These are phyloP conservation scores for Pleurotus platypus DNA, from an alignment of 768 basidiomycete species.

Conservation along the genomic window DNA sequence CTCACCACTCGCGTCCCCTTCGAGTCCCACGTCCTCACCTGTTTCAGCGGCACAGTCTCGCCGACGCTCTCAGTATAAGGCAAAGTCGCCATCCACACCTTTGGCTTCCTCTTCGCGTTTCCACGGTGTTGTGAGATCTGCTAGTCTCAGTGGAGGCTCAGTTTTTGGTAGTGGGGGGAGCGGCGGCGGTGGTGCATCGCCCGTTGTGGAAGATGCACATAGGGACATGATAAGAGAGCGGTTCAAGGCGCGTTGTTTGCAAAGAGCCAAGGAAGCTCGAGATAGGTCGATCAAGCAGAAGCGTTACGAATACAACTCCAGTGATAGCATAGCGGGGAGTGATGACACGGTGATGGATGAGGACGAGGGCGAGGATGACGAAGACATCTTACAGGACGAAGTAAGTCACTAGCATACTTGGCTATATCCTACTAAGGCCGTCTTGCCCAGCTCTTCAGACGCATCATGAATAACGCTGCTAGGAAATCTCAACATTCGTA, in stretches of 20 bases:
- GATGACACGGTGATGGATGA: constrained; percentile 33
- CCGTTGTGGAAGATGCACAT: constrained; percentile 38
- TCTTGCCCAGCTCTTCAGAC: constrained; percentile 51
- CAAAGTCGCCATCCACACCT: constrained; percentile 26
- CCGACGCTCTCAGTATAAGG: constrained; percentile 55
- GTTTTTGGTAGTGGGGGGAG: constrained; percentile 14
- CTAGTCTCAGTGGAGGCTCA: constrained; percentile 17
- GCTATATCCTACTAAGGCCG: neutral
- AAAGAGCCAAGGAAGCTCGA: constrained; percentile 56
- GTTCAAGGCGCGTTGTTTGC: constrained; percentile 58
- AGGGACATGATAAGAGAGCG: constrained; percentile 55
- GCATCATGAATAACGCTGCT: constrained; percentile 56
- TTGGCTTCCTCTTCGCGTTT: constrained; percentile 18
- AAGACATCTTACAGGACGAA: constrained; percentile 60
- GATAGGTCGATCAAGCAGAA: constrained; percentile 41
- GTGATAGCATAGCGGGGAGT: constrained; percentile 47
- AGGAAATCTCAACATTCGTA: constrained; percentile 50
- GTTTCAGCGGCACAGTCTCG: constrained; percentile 40
- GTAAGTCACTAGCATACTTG: constrained; percentile 25
- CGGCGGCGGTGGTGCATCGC: constrained; percentile 6
- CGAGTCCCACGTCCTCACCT: constrained; percentile 39
- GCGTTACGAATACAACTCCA: constrained; percentile 25
- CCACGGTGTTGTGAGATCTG: constrained; percentile 2
- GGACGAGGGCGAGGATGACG: constrained; percentile 57
- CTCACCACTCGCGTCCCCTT: constrained; percentile 49